Evolutionary conservation across 805 yeast genomes (phyloP).

Genomic region (Clavispora santaluciae): DNA sequence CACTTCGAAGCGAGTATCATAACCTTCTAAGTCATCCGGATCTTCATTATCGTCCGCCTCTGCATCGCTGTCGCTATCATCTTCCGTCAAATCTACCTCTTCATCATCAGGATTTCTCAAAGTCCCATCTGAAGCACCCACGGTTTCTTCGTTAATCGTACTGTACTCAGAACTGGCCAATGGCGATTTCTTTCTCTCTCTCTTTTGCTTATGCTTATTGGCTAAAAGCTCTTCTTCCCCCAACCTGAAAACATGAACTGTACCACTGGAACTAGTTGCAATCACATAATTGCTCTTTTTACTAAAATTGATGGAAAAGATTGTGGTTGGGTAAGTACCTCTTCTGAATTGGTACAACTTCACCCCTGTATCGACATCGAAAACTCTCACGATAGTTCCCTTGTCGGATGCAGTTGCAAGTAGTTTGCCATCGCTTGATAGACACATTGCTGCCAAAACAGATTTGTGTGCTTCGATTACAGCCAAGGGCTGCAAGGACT

Average conservation of each 20-base stretch:
- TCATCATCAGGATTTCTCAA: constrained; percentile 20
- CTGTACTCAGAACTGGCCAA: constrained; percentile 15
- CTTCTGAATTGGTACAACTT: constrained; percentile 71
- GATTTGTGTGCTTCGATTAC: constrained; percentile 85
- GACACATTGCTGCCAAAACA: constrained; percentile 59
- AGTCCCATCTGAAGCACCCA: constrained; percentile 11
- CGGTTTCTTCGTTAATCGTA: constrained; percentile 23
- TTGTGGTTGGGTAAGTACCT: constrained; percentile 80
- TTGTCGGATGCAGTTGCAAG: constrained; percentile 86
- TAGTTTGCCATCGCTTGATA: constrained; percentile 72
- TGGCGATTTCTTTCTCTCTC: constrained; percentile 10
- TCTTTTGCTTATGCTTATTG: constrained; percentile 30
- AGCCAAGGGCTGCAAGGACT: constrained; percentile 68
- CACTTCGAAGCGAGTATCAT: constrained; percentile 17
- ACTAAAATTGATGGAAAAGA: constrained; percentile 73
- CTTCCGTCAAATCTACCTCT: constrained; percentile 17
- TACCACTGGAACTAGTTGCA: constrained; percentile 86
- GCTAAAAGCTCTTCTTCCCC: constrained; percentile 46
- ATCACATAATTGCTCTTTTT: constrained; percentile 63
- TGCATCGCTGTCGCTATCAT: constrained; percentile 24
- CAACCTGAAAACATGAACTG: constrained; percentile 85
- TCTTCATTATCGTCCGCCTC: constrained; percentile 28
- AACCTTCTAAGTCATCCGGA: constrained; percentile 20
- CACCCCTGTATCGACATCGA: constrained; percentile 59
- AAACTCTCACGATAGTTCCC: constrained; percentile 87